Conservation (phyloP, 140 eudicot genomes). For the Anethum foeniculum region DNA sequence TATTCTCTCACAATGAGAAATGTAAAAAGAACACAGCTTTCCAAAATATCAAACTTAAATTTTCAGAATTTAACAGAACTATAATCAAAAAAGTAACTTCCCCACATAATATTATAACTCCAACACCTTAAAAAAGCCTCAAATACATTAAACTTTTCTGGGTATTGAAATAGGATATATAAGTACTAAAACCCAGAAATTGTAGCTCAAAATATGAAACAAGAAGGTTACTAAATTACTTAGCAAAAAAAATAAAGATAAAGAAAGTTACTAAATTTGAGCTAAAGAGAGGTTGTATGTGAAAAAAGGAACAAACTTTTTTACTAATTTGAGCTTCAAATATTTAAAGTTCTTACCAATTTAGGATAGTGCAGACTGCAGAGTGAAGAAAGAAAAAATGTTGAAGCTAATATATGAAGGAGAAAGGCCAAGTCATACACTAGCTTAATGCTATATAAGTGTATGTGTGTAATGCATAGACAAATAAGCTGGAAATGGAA, state of each 20-base stretch:
- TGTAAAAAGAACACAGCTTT: conserved; percentile 53
- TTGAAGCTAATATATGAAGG: not conserved
- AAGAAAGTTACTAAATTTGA: conserved; percentile 23
- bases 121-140: conserved; percentile 31
- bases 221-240: conserved; percentile 18
- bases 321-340: not conserved
- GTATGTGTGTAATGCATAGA: conserved; percentile 2
- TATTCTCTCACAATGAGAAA: no score
- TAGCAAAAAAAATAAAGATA: no score
- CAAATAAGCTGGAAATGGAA: conserved; percentile 33
- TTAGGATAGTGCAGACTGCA: conserved; percentile 26
- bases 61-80: conserved; percentile 13
- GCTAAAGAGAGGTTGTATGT: not conserved
- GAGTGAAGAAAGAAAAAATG: conserved; percentile 12
- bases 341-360: conserved; percentile 2
- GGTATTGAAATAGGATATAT: not conserved
- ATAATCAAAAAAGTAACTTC: not conserved
- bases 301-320: not conserved
- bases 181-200: not conserved
- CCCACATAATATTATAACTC: conserved; percentile 8
- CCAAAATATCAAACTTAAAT: conserved; percentile 31
- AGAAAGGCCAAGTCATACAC: not conserved
- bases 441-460: not conserved
- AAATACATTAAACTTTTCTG: conserved; percentile 15
- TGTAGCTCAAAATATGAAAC: conserved; percentile 1